Base-by-base conservation (phyloP, 1,284 basidiomycete species). In the Tetrapyrgos nigripes region DNA sequence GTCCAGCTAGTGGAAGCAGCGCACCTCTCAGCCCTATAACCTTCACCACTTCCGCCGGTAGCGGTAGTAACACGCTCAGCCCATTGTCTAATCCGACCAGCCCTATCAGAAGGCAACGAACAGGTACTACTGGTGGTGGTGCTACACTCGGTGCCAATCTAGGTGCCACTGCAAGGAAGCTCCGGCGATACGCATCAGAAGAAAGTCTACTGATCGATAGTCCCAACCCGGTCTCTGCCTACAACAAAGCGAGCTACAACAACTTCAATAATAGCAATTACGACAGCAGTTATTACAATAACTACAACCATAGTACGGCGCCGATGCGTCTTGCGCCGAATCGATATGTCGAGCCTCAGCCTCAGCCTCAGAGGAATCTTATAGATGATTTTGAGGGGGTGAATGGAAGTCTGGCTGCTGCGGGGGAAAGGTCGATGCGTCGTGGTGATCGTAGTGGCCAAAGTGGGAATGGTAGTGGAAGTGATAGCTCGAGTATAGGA, bases 151-250 rank as follows among this genome's bases (percentile, higher is more conserved):
- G 37, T 40, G 37, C 17, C 19, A 40, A 40, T n/a, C 37, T 40
- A 5, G 17, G 37, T n/a, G 37, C 37, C 17, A 40, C 14, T 40
- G 37, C 37, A 17, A 6, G 37, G 17, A 6, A 40, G 17, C 27
- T 58, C 17, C 31, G 56, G 33, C 51, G 50, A 14, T 58, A 58
- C 26, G 56, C 56, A 17, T 58, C 56, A 11, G 56, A 58, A 28
- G 56, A 58, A 28, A 53, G 56, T 24, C 23, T 58, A 9, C 44
- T 58, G 9, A n/a, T 40, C 37, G 37, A 40, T 14, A 33, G 14
- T n/a, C 37, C 37, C 4, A 40, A 40, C 19, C 17, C 17, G 43
- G 29, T 29, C 5, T 9, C 37, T 40, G 17, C 8, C 5, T 11
- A 11, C 17, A 17, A 40, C 17, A n/a, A n/a, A 11, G 17, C 19